phyloP scores from a whole-genome alignment of 345 rosid genomes.

The Eutrema japonicum region DNA sequence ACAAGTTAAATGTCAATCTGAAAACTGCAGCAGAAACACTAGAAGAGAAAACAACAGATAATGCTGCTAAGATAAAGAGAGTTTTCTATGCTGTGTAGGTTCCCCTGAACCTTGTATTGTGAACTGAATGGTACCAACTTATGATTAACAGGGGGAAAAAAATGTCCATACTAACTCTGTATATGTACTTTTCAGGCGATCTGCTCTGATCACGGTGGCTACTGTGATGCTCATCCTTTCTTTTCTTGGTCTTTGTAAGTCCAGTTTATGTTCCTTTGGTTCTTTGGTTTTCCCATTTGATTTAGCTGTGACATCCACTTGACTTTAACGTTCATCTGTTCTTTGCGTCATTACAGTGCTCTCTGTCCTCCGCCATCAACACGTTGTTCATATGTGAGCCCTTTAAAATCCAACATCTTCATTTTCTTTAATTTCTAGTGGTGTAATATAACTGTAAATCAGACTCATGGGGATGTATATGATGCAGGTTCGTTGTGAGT shows the following conservation, averaged over 20 bases:
- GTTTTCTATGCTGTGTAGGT: slow-evolving; percentile 76
- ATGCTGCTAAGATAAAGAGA: slow-evolving; percentile 66
- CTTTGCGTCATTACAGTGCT: slow-evolving; percentile 56
- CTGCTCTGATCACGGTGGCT: slow-evolving; percentile 75
- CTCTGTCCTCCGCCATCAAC: slow-evolving; percentile 72
- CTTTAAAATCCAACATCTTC: slow-evolving; percentile 16
- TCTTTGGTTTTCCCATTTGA: neutral
- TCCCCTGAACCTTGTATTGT: slow-evolving; percentile 28
- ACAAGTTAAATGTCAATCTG: slow-evolving; percentile 74
- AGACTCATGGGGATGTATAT: slow-evolving; percentile 26
- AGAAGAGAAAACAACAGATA: slow-evolving; percentile 69
- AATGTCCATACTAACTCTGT: slow-evolving; percentile 1
- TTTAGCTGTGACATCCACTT: slow-evolving; percentile 32
- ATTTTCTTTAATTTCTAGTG: neutral
- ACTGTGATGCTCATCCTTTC: slow-evolving; percentile 85
- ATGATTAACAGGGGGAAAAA: neutral
- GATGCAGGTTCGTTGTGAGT: slow-evolving; percentile 70
- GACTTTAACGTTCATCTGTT: slow-evolving; percentile 17
- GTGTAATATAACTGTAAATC: neutral
- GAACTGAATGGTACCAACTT: slow-evolving; percentile 7
- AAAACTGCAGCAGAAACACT: slow-evolving; percentile 73
- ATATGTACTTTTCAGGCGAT: slow-evolving; percentile 60
- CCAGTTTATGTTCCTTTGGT: slow-evolving; percentile 7
- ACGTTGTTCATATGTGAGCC: slow-evolving; percentile 79
- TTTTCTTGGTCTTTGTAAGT: slow-evolving; percentile 84